These are phyloP conservation scores for Aspergillus sclerotiicarbonarius DNA, from an alignment of 495 filamentous ascomycete genomes.

Conservation along the genomic window DNA sequence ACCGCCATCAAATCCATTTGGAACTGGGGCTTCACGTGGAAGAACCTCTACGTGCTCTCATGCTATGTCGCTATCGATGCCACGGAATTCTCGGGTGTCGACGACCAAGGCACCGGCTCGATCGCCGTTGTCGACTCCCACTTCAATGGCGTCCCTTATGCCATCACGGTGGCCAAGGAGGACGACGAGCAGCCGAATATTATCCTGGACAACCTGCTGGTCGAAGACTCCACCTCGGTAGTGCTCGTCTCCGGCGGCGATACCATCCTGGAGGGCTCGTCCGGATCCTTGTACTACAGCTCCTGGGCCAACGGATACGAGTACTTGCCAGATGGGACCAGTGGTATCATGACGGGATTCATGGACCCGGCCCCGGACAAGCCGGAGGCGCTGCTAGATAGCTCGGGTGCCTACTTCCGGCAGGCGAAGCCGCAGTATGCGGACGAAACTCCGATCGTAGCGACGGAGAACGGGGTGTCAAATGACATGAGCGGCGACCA, in stretches of 20 bases:
- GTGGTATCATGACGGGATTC: not conserved
- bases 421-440: constrained; percentile 8
- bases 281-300: constrained; percentile 4
- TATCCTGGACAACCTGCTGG: constrained; percentile 5
- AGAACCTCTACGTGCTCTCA: constrained; percentile 3
- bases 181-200: constrained; percentile 6
- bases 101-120: not conserved
- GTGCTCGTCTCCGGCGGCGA: constrained; percentile 1
- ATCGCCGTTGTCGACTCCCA: constrained; percentile 3
- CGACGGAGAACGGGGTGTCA: constrained; percentile 3
- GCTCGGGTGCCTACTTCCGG: constrained; percentile 2
- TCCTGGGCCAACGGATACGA: constrained; percentile 8
- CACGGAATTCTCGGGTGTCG: constrained; percentile 2
- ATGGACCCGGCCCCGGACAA: constrained; percentile 1
- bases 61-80: not conserved
- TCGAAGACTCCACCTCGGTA: not conserved
- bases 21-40: constrained; percentile 5
- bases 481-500: constrained; percentile 19
- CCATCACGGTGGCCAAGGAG: not conserved
- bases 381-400: not conserved
- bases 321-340: not conserved
- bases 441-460: not conserved
- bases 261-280: constrained; percentile 5
- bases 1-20: not conserved
- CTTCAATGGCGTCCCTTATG: constrained; percentile 1